A percentile compares a stretch with the other conserved stretches of the same genome.
Conservation (phyloP, 176 grass and related monocot species). For the Zoysia japonica region DNA sequence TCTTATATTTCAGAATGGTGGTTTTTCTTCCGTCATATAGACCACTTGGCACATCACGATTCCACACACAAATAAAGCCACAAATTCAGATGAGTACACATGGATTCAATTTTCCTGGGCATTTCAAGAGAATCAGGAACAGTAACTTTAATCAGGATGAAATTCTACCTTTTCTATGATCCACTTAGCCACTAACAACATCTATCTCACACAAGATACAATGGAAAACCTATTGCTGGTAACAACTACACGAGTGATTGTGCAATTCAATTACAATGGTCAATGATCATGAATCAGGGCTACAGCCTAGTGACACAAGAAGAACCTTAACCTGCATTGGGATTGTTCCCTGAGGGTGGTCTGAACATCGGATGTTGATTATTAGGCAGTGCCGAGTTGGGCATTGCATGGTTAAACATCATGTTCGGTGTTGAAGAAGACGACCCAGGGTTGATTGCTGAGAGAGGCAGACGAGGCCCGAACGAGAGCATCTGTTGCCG, state of each 20-base stretch:
- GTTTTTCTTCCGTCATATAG: neutral
- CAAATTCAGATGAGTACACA: neutral
- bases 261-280: slow-evolving; percentile 55
- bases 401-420: slow-evolving; percentile 63
- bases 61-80: neutral
- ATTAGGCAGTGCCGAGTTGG: slow-evolving; percentile 49
- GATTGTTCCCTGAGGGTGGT: slow-evolving; percentile 69
- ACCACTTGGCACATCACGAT: neutral
- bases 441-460: slow-evolving; percentile 68
- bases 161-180: slow-evolving; percentile 27
- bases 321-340: slow-evolving; percentile 54
- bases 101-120: neutral
- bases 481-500: slow-evolving; percentile 77
- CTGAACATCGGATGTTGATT: slow-evolving; percentile 64
- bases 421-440: slow-evolving; percentile 48
- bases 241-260: slow-evolving; percentile 35
- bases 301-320: slow-evolving; percentile 23
- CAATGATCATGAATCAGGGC: slow-evolving; percentile 27
- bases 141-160: slow-evolving; percentile 11
- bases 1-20: too few relatives aligned
- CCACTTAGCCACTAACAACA: slow-evolving; percentile 21
- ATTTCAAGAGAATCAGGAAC: neutral
- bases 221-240: slow-evolving; percentile 28
- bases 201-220: neutral
- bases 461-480: slow-evolving; percentile 68